Evolutionary conservation across 2,329 filamentous ascomycete genomes (phyloP).

Genomic region (Alternaria consortialis): DNA sequence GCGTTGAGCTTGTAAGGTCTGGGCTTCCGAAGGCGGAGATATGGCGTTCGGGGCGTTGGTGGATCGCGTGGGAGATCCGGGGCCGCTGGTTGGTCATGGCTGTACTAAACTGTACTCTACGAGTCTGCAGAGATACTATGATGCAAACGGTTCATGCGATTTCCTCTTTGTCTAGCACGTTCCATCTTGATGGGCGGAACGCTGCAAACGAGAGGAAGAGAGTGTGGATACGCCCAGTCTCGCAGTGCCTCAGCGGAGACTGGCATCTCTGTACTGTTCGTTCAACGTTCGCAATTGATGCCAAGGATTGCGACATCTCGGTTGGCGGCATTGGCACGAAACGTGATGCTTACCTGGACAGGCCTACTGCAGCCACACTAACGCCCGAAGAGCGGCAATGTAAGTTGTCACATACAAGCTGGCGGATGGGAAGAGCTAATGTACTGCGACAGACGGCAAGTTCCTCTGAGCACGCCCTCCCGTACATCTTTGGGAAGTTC

Average conservation of each 20-base stretch:
- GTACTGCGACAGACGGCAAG: background rate
- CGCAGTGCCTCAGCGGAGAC: background rate
- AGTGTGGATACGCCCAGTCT: background rate
- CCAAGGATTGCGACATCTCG: constrained; percentile 24
- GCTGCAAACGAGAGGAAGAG: background rate
- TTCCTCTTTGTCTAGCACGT: background rate
- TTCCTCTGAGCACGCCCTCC: background rate
- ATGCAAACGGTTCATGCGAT: background rate
- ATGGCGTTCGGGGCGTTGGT: constrained; percentile 19
- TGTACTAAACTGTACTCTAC: background rate
- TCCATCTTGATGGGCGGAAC: background rate
- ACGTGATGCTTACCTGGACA: constrained; percentile 6
- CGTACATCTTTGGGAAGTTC: background rate
- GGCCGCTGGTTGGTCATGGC: constrained; percentile 12
- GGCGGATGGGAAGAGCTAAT: background rate
- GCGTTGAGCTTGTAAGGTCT: constrained; percentile 43
- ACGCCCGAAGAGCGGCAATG: constrained; percentile 3
- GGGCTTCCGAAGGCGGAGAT: constrained; percentile 31
- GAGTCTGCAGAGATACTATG: background rate
- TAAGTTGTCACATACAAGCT: background rate
- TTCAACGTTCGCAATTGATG: constrained; percentile 13
- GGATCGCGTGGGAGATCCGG: constrained; percentile 5
- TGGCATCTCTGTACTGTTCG: background rate
- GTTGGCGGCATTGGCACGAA: constrained; percentile 14
- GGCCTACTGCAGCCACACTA: constrained; percentile 9